Evolutionary conservation across 2,329 filamentous ascomycete species (phyloP).

Genomic region (Fusarium sp.): DNA sequence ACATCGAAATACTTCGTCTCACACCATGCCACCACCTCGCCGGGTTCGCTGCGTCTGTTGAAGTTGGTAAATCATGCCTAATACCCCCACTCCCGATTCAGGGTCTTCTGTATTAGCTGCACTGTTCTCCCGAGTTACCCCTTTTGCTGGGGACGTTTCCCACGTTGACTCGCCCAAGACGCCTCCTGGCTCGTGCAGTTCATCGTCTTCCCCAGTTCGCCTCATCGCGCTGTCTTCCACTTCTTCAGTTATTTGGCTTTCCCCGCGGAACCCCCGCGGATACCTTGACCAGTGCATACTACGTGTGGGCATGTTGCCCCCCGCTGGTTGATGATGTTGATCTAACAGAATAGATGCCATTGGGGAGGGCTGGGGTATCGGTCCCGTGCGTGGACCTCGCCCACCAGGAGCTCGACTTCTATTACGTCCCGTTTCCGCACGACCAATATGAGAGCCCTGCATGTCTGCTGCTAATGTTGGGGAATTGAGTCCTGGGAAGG

Average conservation of each 20-base stretch:
- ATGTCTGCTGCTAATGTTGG: constrained; percentile 70
- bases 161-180: constrained; percentile 70
- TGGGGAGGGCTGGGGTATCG: constrained; percentile 69
- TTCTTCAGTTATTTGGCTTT: constrained; percentile 69
- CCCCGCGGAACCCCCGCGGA: constrained; percentile 61
- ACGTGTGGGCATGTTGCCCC: constrained; percentile 59
- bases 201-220: constrained; percentile 65
- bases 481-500: constrained; percentile 78
- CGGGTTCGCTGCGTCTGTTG: constrained; percentile 69
- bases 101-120: constrained; percentile 60
- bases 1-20: constrained; percentile 19
- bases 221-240: constrained; percentile 58
- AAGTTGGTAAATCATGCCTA: constrained; percentile 70
- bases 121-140: constrained; percentile 66
- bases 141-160: constrained; percentile 68
- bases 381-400: constrained; percentile 51
- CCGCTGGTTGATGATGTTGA: constrained; percentile 78
- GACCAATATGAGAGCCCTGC: constrained; percentile 62
- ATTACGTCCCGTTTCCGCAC: constrained; percentile 60
- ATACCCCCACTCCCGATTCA: constrained; percentile 69
- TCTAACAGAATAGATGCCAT: constrained; percentile 81
- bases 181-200: constrained; percentile 65
- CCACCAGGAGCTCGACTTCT: constrained; percentile 57
- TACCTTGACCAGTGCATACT: constrained; percentile 63
- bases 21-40: constrained; percentile 57